Conservation (phyloP, 2,329 filamentous ascomycete genomes). For the Talaromyces sp. region DNA sequence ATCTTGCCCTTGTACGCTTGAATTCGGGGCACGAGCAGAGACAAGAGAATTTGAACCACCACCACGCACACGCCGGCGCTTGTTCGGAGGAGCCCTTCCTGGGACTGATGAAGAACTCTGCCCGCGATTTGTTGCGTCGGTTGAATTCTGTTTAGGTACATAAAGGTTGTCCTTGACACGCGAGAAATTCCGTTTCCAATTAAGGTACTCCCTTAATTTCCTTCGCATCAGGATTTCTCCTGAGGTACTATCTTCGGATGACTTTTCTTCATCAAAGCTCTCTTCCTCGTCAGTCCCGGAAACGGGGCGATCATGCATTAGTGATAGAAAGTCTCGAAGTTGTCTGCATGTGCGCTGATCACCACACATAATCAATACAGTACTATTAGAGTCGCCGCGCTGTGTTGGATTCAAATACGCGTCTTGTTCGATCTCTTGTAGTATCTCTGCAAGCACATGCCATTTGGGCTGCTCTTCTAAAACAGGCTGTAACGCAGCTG, state of each 20-base stretch:
- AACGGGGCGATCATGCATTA: conserved; percentile 70
- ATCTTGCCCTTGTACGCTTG: conserved; percentile 69
- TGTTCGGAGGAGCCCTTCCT: conserved; percentile 73
- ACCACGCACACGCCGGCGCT: conserved; percentile 79
- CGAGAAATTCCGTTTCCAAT: conserved; percentile 87
- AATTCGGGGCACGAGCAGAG: conserved; percentile 66
- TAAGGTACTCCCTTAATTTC: conserved; percentile 79
- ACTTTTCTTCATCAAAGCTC: conserved; percentile 43
- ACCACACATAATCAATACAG: conserved; percentile 92
- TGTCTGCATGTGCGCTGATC: conserved; percentile 84
- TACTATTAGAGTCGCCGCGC: conserved; percentile 85
- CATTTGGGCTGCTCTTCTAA: conserved; percentile 96
- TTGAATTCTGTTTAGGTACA: conserved; percentile 28
- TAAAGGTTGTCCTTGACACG: conserved; percentile 65
- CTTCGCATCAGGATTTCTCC: conserved; percentile 87
- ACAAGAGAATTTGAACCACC: conserved; percentile 63
- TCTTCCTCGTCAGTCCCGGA: conserved; percentile 19
- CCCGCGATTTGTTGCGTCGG: conserved; percentile 26
- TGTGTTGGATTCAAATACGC: conserved; percentile 75
- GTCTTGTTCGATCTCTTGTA: conserved; percentile 91
- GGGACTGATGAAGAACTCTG: conserved; percentile 42
- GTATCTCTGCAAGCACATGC: conserved; percentile 79
- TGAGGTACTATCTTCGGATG: conserved; percentile 60
- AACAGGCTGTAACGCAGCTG: conserved; percentile 70
- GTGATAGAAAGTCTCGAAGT: conserved; percentile 85